phyloP scores from a whole-genome alignment of 164 flowering plant species.

The Protea cynaroides region DNA sequence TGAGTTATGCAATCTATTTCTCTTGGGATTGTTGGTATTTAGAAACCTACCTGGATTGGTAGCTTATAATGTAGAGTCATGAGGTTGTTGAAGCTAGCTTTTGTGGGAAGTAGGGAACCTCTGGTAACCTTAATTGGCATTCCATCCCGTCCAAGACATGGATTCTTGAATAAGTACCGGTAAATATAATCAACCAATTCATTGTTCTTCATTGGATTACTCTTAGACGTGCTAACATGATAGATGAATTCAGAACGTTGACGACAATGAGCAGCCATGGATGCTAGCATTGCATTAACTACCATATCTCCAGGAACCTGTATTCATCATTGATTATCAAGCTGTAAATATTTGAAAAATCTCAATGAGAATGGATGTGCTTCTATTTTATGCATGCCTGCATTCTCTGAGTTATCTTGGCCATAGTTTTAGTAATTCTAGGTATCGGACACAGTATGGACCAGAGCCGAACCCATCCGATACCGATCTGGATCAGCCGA shows the following conservation, averaged over 20 bases:
- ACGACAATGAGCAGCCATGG: constrained; percentile 46
- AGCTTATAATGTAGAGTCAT: constrained; percentile 39
- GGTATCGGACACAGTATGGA: too few relatives aligned
- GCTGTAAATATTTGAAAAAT: not conserved
- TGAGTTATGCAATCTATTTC: not conserved
- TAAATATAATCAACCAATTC: constrained; percentile 18
- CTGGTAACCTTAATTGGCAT: constrained; percentile 34
- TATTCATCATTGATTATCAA: not conserved
- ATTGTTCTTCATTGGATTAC: constrained; percentile 28
- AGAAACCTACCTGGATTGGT: constrained; percentile 40
- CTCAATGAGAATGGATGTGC: too few relatives aligned
- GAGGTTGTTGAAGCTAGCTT: constrained; percentile 46
- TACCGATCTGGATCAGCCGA: too few relatives aligned
- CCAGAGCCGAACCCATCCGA: too few relatives aligned
- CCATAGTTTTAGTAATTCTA: too few relatives aligned
- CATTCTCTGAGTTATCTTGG: too few relatives aligned
- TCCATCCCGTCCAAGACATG: constrained; percentile 46
- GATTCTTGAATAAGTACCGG: constrained; percentile 38
- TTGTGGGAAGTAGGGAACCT: constrained; percentile 17
- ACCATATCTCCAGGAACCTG: constrained; percentile 95
- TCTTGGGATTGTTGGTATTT: too few relatives aligned
- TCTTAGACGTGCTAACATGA: constrained; percentile 57
- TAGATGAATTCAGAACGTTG: constrained; percentile 28
- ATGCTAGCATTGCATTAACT: constrained; percentile 58
- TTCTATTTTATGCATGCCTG: not conserved